Conservation (phyloP, 1,284 basidiomycete genomes). For the Phenoliferia sp. region DNA sequence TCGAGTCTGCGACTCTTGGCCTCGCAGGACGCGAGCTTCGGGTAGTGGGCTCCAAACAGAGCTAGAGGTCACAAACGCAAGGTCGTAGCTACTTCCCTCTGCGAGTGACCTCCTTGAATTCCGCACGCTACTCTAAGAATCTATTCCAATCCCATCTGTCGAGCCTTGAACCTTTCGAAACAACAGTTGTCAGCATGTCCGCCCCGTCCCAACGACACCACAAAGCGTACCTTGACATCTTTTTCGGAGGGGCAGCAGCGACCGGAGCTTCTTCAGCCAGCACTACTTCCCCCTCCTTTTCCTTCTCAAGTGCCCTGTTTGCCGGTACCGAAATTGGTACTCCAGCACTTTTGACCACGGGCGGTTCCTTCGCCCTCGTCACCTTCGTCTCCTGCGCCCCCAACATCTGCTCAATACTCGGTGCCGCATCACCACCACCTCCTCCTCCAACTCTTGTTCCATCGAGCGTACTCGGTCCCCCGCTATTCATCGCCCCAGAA, state of each 20-base stretch:
- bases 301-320: background rate
- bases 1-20: no score
- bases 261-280: background rate
- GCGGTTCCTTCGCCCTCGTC: conserved; percentile 1
- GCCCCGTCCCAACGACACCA: background rate
- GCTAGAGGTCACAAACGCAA: no score
- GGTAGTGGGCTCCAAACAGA: no score
- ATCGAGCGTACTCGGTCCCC: conserved; percentile 9
- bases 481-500: conserved; percentile 5
- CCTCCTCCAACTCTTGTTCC: conserved; percentile 13
- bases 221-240: conserved; percentile 24
- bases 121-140: no score
- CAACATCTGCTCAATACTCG: background rate
- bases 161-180: conserved; percentile 24
- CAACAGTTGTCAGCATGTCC: background rate
- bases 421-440: background rate
- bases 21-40: no score
- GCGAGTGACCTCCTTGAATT: no score
- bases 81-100: no score
- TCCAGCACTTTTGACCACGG: background rate
- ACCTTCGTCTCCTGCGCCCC: background rate
- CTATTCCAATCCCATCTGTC: conserved; percentile 24
- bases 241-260: conserved; percentile 12
- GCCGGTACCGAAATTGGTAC: background rate
- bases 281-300: background rate